A percentile compares a stretch with the other conserved stretches of the same genome.
Conservation (phyloP, 768 basidiomycete genomes). For the Tricholoma bakamatsutake region DNA sequence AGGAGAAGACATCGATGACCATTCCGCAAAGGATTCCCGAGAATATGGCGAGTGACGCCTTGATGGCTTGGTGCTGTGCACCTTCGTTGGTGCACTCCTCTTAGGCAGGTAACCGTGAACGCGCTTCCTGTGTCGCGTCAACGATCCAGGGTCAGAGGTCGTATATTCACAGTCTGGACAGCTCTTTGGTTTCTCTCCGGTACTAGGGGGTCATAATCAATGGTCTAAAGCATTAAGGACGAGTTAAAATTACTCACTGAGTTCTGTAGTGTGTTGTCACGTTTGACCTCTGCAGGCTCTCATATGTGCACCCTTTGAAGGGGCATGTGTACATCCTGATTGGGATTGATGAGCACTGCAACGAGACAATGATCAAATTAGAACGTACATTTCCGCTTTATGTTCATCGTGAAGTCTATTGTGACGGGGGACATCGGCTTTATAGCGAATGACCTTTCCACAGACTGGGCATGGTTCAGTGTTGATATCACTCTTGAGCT, state of each 20-base stretch:
- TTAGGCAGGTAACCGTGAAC: slow-evolving; percentile 19
- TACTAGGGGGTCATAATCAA: slow-evolving; percentile 10
- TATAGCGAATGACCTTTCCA: slow-evolving; percentile 15
- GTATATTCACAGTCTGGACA: slow-evolving; percentile 24
- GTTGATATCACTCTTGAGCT: slow-evolving; percentile 12
- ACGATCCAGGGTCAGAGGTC: slow-evolving; percentile 24
- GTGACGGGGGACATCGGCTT: slow-evolving; percentile 16
- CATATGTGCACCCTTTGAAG: slow-evolving; percentile 20
- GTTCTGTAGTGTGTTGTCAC: slow-evolving; percentile 25
- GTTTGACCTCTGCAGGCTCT: slow-evolving; percentile 26
- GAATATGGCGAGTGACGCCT: slow-evolving; percentile 7
- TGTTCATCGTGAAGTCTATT: slow-evolving; percentile 11
- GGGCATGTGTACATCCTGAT: slow-evolving; percentile 24
- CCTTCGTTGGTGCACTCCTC: slow-evolving; percentile 1
- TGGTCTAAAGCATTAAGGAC: not conserved
- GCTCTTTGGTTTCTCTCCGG: slow-evolving; percentile 19
- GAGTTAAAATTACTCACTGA: slow-evolving; percentile 19
- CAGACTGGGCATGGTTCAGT: slow-evolving; percentile 15
- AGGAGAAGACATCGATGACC: not conserved
- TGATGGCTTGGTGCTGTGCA: slow-evolving; percentile 4
- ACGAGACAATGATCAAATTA: not conserved
- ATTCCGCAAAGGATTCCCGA: not conserved
- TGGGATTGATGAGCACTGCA: not conserved
- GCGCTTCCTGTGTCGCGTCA: slow-evolving; percentile 27
- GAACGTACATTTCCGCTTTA: slow-evolving; percentile 10